Conservation (phyloP, 1,139 yeast species). For the Suhomyces taliae region DNA sequence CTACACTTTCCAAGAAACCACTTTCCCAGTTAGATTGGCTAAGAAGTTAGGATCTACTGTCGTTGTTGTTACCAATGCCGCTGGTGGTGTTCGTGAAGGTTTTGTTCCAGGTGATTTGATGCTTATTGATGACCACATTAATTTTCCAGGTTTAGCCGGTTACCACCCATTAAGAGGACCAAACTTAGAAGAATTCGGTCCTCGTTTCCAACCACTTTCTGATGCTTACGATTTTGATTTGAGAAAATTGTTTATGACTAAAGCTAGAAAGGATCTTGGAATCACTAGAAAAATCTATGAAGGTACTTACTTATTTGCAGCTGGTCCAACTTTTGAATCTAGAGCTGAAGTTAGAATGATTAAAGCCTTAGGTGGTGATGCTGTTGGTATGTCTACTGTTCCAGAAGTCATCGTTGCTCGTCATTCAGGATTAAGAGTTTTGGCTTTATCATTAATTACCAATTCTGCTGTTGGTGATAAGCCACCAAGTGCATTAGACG, state of each 20-base stretch:
- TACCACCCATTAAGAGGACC: constrained; percentile 87
- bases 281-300: constrained; percentile 70
- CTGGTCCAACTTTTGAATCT: constrained; percentile 94
- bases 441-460: constrained; percentile 85
- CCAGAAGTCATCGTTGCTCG: constrained; percentile 94
- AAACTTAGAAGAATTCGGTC: constrained; percentile 76
- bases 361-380: constrained; percentile 77
- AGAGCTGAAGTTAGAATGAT: constrained; percentile 89
- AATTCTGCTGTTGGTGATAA: constrained; percentile 75
- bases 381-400: constrained; percentile 97
- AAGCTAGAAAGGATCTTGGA: constrained; percentile 50
- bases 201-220: constrained; percentile 82
- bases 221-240: constrained; percentile 85
- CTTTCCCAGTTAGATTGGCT: constrained; percentile 83
- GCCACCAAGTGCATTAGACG: constrained; percentile 72
- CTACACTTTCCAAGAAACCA: constrained; percentile 73
- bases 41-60: constrained; percentile 57
- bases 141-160: constrained; percentile 89
- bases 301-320: constrained; percentile 81
- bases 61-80: constrained; percentile 87
- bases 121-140: constrained; percentile 86
- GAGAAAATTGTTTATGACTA: constrained; percentile 56
- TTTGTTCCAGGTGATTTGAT: constrained; percentile 85
- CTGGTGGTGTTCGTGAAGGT: constrained; percentile 76
- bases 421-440: constrained; percentile 76